These are phyloP conservation scores for Colletotrichum melonis DNA, from an alignment of 2,329 filamentous ascomycete species.

Conservation along the genomic window DNA sequence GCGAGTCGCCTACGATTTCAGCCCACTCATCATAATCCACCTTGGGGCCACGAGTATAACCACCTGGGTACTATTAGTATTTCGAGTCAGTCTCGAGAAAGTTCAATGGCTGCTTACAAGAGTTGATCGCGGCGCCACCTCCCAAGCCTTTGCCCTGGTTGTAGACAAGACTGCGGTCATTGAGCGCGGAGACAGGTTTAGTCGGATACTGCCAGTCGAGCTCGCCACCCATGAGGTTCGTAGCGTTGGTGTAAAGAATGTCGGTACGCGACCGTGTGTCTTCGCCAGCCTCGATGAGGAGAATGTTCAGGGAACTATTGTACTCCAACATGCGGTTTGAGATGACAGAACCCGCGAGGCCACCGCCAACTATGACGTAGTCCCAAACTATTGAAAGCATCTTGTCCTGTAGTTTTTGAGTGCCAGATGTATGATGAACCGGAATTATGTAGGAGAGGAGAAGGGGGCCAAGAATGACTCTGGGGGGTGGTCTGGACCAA, in stretches of 20 bases:
- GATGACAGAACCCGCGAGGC: slow-evolving; percentile 49
- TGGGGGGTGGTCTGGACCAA: too few relatives aligned
- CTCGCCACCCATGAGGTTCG: slow-evolving; percentile 35
- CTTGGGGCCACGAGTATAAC: slow-evolving; percentile 55
- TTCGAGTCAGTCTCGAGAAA: neutral
- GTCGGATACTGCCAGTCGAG: slow-evolving; percentile 48
- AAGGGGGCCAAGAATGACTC: too few relatives aligned
- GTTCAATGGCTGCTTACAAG: neutral
- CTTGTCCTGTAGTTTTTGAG: too few relatives aligned
- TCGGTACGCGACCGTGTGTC: slow-evolving; percentile 33
- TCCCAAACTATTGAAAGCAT: slow-evolving; percentile 37
- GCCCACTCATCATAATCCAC: slow-evolving; percentile 30
- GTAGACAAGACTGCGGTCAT: neutral
- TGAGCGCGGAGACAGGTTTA: neutral
- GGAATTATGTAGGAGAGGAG: too few relatives aligned
- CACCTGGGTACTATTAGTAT: slow-evolving; percentile 37
- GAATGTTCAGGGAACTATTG: slow-evolving; percentile 43
- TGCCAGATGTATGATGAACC: too few relatives aligned
- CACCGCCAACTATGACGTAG: slow-evolving; percentile 52
- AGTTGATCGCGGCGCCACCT: slow-evolving; percentile 24
- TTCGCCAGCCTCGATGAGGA: slow-evolving; percentile 51
- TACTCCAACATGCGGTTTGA: slow-evolving; percentile 45
- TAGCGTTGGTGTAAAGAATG: slow-evolving; percentile 23
- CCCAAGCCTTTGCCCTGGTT: slow-evolving; percentile 27
- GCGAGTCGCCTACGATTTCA: slow-evolving; percentile 34